These are phyloP conservation scores for Leishmania gerbilli DNA, from an alignment of 208 protist species.

Conservation along the genomic window DNA sequence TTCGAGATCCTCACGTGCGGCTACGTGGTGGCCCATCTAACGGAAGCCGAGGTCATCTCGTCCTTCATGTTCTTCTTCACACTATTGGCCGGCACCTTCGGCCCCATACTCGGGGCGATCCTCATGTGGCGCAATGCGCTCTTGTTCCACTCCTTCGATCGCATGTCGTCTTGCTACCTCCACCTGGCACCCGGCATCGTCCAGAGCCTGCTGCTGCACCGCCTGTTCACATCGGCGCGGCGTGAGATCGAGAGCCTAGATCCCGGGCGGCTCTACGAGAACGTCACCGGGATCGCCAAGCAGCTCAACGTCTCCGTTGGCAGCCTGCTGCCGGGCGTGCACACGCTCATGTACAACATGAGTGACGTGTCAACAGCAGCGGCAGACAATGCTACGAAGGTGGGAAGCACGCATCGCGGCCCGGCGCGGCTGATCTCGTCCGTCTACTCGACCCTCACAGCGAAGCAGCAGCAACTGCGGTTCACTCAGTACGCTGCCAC, in stretches of 20 bases:
- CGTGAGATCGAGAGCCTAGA: conserved; percentile 44
- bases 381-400: conserved; percentile 9
- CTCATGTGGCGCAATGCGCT: conserved; percentile 75
- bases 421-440: conserved; percentile 17
- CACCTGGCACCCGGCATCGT: conserved; percentile 58
- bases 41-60: conserved; percentile 40
- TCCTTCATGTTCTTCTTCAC: conserved; percentile 60
- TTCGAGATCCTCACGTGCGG: conserved; percentile 45
- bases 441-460: conserved; percentile 12
- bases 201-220: conserved; percentile 61
- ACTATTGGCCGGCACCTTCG: conserved; percentile 55
- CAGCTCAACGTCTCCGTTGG: conserved; percentile 27
- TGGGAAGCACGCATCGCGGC: neutral
- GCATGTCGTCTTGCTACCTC: conserved; percentile 74
- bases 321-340: conserved; percentile 28
- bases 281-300: conserved; percentile 22
- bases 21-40: conserved; percentile 44
- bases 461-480: conserved; percentile 22
- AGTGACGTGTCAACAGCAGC: conserved; percentile 10
- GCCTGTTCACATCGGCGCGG: conserved; percentile 46
- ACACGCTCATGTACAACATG: conserved; percentile 19
- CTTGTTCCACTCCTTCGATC: conserved; percentile 68
- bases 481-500: conserved; percentile 36
- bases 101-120: conserved; percentile 66
- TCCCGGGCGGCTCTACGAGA: conserved; percentile 35